Evolutionary conservation across 805 yeast genomes (phyloP).

Genomic region (Nakazawaea molendinolei): DNA sequence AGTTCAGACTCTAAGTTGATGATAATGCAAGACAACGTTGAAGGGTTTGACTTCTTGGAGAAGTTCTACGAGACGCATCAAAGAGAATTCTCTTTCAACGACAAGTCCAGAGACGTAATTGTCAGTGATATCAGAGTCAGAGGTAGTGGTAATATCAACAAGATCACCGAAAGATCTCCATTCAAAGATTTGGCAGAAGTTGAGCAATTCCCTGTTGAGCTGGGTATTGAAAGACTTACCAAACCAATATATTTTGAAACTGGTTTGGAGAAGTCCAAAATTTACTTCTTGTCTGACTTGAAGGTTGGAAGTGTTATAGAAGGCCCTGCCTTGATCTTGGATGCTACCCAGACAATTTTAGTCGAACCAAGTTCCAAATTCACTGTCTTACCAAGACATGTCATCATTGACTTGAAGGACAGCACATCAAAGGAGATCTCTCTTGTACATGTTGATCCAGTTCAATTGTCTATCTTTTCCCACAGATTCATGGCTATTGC

Average conservation of each 20-base stretch:
- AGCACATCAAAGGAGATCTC: slow-evolving; percentile 19
- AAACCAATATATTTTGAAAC: slow-evolving; percentile 17
- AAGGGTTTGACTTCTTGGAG: slow-evolving; percentile 26
- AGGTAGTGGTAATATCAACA: slow-evolving; percentile 34
- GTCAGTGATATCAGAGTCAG: slow-evolving; percentile 65
- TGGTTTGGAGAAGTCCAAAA: slow-evolving; percentile 23
- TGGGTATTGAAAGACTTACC: slow-evolving; percentile 17
- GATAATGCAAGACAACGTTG: slow-evolving; percentile 32
- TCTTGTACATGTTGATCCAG: slow-evolving; percentile 34
- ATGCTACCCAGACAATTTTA: slow-evolving; percentile 29
- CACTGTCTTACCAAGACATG: slow-evolving; percentile 28
- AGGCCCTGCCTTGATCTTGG: slow-evolving; percentile 29
- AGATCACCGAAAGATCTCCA: slow-evolving; percentile 24
- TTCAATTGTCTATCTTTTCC: slow-evolving; percentile 36
- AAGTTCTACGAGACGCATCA: slow-evolving; percentile 48
- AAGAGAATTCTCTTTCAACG: slow-evolving; percentile 62
- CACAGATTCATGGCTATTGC: slow-evolving; percentile 47
- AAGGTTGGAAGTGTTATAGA: slow-evolving; percentile 24
- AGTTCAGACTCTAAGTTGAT: slow-evolving; percentile 73
- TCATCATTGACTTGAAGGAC: slow-evolving; percentile 20
- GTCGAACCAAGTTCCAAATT: slow-evolving; percentile 28
- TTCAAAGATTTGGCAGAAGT: slow-evolving; percentile 15
- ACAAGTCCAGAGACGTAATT: slow-evolving; percentile 45
- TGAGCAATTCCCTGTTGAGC: slow-evolving; percentile 18
- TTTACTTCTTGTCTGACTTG: slow-evolving; percentile 23